Percentiles rank a stretch among this genome's conserved stretches.
These are phyloP conservation scores for Rhodofomes roseus DNA, from an alignment of 1,284 basidiomycete species.

Conservation along the genomic window DNA sequence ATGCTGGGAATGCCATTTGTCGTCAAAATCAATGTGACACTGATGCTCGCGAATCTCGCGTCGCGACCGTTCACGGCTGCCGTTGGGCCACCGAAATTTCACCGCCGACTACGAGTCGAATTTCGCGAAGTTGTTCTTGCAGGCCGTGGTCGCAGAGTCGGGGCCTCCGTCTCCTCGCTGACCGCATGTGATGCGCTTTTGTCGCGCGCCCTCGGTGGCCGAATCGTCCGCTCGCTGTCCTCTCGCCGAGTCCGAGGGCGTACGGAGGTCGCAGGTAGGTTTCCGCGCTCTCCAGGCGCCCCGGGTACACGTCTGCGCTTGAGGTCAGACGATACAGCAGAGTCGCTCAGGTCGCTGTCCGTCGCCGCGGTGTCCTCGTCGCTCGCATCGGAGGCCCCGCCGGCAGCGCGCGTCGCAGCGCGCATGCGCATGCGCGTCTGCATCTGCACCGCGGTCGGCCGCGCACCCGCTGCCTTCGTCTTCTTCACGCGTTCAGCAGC, in stretches of 20 bases:
- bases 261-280: background rate
- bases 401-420: background rate
- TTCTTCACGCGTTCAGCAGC: background rate
- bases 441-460: slow-evolving; percentile 3
- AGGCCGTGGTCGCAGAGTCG: background rate
- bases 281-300: slow-evolving; percentile 7
- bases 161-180: too few species aligned
- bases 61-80: background rate
- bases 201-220: background rate
- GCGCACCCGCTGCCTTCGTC: background rate
- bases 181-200: too few species aligned
- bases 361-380: background rate
- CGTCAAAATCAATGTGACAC: background rate
- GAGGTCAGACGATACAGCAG: background rate
- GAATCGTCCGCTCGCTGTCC: slow-evolving; percentile 9
- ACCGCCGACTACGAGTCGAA: background rate
- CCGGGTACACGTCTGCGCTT: slow-evolving; percentile 13
- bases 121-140: background rate
- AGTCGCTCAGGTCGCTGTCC: slow-evolving; percentile 5
- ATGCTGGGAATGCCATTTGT: background rate
- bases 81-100: background rate
- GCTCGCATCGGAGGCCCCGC: background rate
- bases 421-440: background rate
- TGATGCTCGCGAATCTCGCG: background rate
- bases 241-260: slow-evolving; percentile 4